Conservation (phyloP, 345 rosid genomes). For the Lepidium aucheri region DNA sequence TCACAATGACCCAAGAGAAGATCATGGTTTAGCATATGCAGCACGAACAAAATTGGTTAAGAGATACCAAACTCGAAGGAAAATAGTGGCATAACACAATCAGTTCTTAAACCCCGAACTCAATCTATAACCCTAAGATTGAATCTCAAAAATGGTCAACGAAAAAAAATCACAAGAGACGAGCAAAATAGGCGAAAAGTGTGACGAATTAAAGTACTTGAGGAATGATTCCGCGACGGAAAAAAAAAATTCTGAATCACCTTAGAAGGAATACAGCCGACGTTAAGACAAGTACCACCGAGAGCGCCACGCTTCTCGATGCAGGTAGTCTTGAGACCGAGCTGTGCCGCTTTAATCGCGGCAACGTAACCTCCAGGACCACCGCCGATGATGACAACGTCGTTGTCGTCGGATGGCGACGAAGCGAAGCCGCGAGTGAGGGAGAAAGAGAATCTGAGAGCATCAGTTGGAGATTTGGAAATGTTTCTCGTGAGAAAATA, state of each 20-base stretch:
- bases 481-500: slow-evolving; percentile 51
- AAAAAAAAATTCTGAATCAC: slow-evolving; percentile 19
- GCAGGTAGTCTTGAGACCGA: slow-evolving; percentile 94
- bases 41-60: background rate
- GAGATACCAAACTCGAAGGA: background rate
- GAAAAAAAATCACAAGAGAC: background rate
- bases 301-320: slow-evolving; percentile 95
- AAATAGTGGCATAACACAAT: background rate
- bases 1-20: background rate
- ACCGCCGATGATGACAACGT: slow-evolving; percentile 91
- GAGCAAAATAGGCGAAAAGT: background rate
- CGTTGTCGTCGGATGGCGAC: slow-evolving; percentile 86
- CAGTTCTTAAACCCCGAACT: background rate
- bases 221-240: background rate
- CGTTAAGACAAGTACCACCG: slow-evolving; percentile 99
- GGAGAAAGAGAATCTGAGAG: slow-evolving; percentile 48
- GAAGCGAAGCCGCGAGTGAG: slow-evolving; percentile 72
- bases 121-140: slow-evolving; percentile 5
- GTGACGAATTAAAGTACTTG: background rate
- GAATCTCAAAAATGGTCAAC: background rate
- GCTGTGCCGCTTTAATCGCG: slow-evolving; percentile 97
- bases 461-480: slow-evolving; percentile 37
- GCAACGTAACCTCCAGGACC: slow-evolving; percentile 99
- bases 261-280: slow-evolving; percentile 99
- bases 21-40: background rate